These are phyloP conservation scores for Graphium sp. DNA, from an alignment of 2,329 filamentous ascomycete species.

Conservation along the genomic window DNA sequence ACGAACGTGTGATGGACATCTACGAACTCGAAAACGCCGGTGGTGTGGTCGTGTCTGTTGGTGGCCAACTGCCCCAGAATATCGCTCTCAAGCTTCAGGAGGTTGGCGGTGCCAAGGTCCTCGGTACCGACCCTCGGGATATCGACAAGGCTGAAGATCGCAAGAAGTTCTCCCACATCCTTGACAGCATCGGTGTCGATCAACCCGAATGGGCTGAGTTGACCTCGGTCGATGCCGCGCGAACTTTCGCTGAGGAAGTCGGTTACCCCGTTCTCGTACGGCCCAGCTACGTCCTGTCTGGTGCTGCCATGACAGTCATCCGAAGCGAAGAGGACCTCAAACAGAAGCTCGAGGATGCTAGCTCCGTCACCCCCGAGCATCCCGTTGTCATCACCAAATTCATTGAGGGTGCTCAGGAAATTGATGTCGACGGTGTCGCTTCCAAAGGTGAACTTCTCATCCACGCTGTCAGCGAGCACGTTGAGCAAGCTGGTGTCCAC, in stretches of 20 bases:
- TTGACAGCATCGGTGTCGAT: constrained; percentile 92
- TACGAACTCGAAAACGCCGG: constrained; percentile 78
- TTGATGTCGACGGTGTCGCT: constrained; percentile 88
- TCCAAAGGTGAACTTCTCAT: constrained; percentile 73
- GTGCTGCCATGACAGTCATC: constrained; percentile 97
- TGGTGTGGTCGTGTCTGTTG: constrained; percentile 88
- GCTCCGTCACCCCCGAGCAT: constrained; percentile 84
- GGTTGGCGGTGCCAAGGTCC: constrained; percentile 71
- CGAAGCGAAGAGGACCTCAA: constrained; percentile 75
- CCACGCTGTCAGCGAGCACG: constrained; percentile 87
- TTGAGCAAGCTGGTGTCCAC: constrained; percentile 95
- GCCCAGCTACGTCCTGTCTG: constrained; percentile 88
- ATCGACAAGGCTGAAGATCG: constrained; percentile 97
- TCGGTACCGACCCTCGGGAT: constrained; percentile 83
- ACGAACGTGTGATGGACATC: constrained; percentile 97
- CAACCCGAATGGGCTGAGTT: constrained; percentile 98
- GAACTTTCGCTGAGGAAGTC: constrained; percentile 69
- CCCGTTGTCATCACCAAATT: constrained; percentile 98
- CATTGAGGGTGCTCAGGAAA: constrained; percentile 91
- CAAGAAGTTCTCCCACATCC: constrained; percentile 94
- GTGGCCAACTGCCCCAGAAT: constrained; percentile 93
- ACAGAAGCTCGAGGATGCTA: constrained; percentile 84
- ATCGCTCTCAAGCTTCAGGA: constrained; percentile 91
- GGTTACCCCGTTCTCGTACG: constrained; percentile 91
- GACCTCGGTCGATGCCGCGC: constrained; percentile 75